Evolutionary conservation across 192 early-diverging fungal species (phyloP).

Genomic region (Umbelopsis vinacea): DNA sequence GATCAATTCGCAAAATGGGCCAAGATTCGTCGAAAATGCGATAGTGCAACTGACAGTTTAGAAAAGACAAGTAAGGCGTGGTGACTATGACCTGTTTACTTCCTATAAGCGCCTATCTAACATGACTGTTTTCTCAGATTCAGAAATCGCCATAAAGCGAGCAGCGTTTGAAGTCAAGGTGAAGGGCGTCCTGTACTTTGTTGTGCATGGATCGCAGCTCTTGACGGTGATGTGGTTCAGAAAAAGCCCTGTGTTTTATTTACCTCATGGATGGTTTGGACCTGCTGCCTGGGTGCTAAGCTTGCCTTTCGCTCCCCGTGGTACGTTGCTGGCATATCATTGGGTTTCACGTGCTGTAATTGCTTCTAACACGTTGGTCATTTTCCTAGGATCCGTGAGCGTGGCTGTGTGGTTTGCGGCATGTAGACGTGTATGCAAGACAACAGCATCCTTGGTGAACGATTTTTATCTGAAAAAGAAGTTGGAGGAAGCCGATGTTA

Average conservation of each 20-base stretch:
- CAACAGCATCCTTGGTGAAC: constrained; percentile 37
- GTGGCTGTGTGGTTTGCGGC: constrained; percentile 78
- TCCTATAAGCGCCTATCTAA: not conserved
- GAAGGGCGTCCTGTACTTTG: constrained; percentile 67
- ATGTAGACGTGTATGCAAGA: constrained; percentile 65
- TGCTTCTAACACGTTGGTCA: not conserved
- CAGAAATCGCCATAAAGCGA: constrained; percentile 66
- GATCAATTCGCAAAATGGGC: constrained; percentile 96
- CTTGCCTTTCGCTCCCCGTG: constrained; percentile 73
- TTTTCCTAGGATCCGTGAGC: constrained; percentile 69
- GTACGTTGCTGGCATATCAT: constrained; percentile 37
- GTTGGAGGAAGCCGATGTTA: constrained; percentile 5
- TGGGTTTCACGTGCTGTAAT: not conserved
- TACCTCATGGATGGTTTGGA: constrained; percentile 80
- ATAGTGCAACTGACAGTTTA: constrained; percentile 70
- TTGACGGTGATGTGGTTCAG: constrained; percentile 71
- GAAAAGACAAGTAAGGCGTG: constrained; percentile 62
- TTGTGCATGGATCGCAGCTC: constrained; percentile 65
- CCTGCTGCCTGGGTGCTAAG: constrained; percentile 69
- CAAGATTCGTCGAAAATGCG: constrained; percentile 80
- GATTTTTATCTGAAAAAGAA: constrained; percentile 25
- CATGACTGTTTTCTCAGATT: constrained; percentile 26
- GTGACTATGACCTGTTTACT: not conserved
- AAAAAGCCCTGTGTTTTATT: constrained; percentile 71
- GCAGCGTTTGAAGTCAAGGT: constrained; percentile 82